These are phyloP conservation scores for Boletus rubroflammeus DNA, from an alignment of 768 basidiomycete species.

Conservation along the genomic window DNA sequence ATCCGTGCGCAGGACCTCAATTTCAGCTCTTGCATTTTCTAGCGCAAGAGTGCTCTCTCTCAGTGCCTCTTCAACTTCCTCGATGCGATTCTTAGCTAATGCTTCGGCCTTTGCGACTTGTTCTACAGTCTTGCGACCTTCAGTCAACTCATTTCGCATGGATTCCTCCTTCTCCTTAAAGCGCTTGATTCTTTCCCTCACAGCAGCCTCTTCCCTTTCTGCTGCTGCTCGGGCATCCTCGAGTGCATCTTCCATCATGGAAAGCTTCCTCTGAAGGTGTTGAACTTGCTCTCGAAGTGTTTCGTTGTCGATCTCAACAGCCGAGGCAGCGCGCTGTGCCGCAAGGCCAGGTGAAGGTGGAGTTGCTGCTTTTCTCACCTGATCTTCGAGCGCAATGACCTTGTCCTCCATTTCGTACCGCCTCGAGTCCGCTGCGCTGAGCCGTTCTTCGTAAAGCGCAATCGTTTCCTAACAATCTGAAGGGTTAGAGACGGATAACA, in stretches of 20 bases:
- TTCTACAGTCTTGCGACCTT: conserved; percentile 64
- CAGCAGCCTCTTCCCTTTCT: conserved; percentile 67
- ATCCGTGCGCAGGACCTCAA: conserved; percentile 74
- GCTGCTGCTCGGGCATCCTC: conserved; percentile 70
- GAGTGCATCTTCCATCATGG: conserved; percentile 75
- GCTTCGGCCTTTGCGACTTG: conserved; percentile 59
- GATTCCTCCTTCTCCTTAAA: conserved; percentile 71
- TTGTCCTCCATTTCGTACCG: conserved; percentile 77
- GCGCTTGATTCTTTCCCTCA: conserved; percentile 61
- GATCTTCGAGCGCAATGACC: conserved; percentile 55
- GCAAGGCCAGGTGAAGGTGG: conserved; percentile 35
- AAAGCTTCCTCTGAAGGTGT: conserved; percentile 77
- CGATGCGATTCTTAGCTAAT: conserved; percentile 58
- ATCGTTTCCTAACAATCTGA: conserved; percentile 72
- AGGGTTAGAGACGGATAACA: neutral
- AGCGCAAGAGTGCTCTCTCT: conserved; percentile 83
- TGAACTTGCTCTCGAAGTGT: conserved; percentile 84
- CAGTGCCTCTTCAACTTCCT: conserved; percentile 88
- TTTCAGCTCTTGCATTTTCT: conserved; percentile 87
- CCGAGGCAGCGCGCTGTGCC: conserved; percentile 52
- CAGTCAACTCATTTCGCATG: conserved; percentile 66
- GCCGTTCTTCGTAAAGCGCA: conserved; percentile 87
- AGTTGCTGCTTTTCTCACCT: conserved; percentile 31
- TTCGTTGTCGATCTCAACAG: conserved; percentile 93
- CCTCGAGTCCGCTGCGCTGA: conserved; percentile 64